These are phyloP conservation scores for Nitzschia sp. DNA, from an alignment of 108 stramenopile genomes.

Conservation along the genomic window DNA sequence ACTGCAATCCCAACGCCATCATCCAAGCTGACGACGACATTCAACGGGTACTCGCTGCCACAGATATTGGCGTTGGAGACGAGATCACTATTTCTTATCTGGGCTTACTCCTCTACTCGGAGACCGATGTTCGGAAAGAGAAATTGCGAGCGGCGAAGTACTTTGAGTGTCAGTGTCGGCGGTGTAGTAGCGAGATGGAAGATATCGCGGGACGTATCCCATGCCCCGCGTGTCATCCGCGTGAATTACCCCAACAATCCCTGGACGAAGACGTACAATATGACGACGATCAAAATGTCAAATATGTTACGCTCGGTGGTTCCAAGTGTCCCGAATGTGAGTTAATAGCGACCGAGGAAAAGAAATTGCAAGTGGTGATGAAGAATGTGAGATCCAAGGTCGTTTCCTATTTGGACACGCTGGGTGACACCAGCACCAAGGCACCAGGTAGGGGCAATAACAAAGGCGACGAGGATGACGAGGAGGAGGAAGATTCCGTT, in stretches of 20 bases:
- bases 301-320: slow-evolving; percentile 40
- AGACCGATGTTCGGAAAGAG: slow-evolving; percentile 46
- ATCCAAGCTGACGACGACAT: slow-evolving; percentile 30
- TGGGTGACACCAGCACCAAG: slow-evolving; percentile 22
- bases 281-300: slow-evolving; percentile 67
- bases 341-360: not conserved
- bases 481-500: slow-evolving; percentile 39
- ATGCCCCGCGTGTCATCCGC: slow-evolving; percentile 68
- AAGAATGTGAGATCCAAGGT: slow-evolving; percentile 38
- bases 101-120: slow-evolving; percentile 65
- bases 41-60: slow-evolving; percentile 54
- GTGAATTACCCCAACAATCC: slow-evolving; percentile 45
- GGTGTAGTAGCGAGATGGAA: slow-evolving; percentile 46
- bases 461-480: slow-evolving; percentile 39
- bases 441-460: not conserved
- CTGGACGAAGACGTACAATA: slow-evolving; percentile 82
- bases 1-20: slow-evolving; percentile 80
- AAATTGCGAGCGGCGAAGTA: slow-evolving; percentile 58
- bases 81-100: slow-evolving; percentile 83
- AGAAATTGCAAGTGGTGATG: slow-evolving; percentile 21
- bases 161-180: slow-evolving; percentile 69
- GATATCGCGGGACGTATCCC: slow-evolving; percentile 68
- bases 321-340: not conserved
- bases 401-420: slow-evolving; percentile 25
- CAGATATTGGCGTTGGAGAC: slow-evolving; percentile 56